phyloP scores from a whole-genome alignment of 129 eudicot species.

The Cynara cardunculus region DNA sequence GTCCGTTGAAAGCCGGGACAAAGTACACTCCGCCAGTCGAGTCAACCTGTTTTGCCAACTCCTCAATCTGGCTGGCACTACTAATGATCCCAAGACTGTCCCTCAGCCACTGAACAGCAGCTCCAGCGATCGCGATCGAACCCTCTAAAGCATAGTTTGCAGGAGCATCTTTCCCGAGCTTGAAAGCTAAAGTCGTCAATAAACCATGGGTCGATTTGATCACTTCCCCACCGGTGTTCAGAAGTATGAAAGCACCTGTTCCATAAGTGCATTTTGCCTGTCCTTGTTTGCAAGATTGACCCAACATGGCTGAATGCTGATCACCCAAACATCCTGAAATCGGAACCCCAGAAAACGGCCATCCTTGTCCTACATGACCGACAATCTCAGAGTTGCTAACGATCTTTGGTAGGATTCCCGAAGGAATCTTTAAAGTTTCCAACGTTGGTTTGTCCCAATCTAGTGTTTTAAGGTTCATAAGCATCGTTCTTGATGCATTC shows the following conservation, averaged over 20 bases:
- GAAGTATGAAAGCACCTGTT: constrained; percentile 78
- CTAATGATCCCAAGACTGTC: constrained; percentile 70
- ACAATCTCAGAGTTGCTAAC: constrained; percentile 70
- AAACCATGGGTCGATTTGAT: constrained; percentile 66
- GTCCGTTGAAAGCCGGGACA: constrained; percentile 85
- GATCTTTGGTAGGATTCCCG: constrained; percentile 54
- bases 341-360: constrained; percentile 74
- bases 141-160: constrained; percentile 82
- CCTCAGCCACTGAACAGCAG: constrained; percentile 94
- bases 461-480: constrained; percentile 69
- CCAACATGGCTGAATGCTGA: constrained; percentile 88
- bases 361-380: constrained; percentile 58
- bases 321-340: constrained; percentile 87
- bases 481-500: constrained; percentile 81
- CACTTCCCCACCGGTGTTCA: constrained; percentile 66
- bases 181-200: constrained; percentile 68
- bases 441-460: constrained; percentile 61
- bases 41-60: constrained; percentile 62
- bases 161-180: constrained; percentile 69
- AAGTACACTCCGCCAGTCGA: constrained; percentile 79
- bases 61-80: constrained; percentile 67
- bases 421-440: constrained; percentile 45
- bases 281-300: constrained; percentile 70
- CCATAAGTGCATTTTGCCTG: constrained; percentile 91
- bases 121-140: constrained; percentile 87